phyloP scores from a whole-genome alignment of 306 rosid genomes.

The Macrotyloma uniflorum region DNA sequence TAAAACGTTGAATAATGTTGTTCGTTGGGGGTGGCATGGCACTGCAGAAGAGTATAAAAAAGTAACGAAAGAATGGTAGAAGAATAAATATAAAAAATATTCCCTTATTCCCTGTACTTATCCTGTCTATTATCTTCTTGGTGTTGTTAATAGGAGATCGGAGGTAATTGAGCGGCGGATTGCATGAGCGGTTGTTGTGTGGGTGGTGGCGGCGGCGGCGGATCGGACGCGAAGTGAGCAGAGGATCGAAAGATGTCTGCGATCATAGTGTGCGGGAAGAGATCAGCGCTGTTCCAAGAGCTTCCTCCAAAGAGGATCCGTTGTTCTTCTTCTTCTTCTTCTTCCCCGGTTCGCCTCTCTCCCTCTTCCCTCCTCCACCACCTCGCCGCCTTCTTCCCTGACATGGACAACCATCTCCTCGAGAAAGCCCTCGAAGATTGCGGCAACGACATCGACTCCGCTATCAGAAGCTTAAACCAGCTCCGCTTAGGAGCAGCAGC shows the following conservation, averaged over 20 bases:
- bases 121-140: neutral
- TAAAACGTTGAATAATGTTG: too few species aligned
- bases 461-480: constrained; percentile 70
- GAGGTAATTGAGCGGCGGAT: neutral
- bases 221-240: constrained; percentile 48
- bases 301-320: constrained; percentile 72
- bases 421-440: constrained; percentile 82
- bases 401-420: constrained; percentile 80
- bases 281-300: constrained; percentile 82
- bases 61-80: neutral
- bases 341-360: neutral
- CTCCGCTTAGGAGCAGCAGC: constrained; percentile 60
- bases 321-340: neutral
- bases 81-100: too few species aligned
- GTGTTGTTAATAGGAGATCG: neutral
- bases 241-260: constrained; percentile 92
- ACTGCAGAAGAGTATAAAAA: neutral
- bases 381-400: constrained; percentile 65
- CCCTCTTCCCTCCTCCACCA: constrained; percentile 50
- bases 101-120: neutral
- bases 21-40: too few species aligned
- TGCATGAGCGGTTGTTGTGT: constrained; percentile 56
- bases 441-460: constrained; percentile 75
- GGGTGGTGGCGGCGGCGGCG: constrained; percentile 42
- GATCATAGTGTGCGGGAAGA: constrained; percentile 91